Evolutionary conservation across 2,329 filamentous ascomycete genomes (phyloP), one percentile per base, ranked within the genome.

Genomic region (Tolypocladium inflatum): DNA sequence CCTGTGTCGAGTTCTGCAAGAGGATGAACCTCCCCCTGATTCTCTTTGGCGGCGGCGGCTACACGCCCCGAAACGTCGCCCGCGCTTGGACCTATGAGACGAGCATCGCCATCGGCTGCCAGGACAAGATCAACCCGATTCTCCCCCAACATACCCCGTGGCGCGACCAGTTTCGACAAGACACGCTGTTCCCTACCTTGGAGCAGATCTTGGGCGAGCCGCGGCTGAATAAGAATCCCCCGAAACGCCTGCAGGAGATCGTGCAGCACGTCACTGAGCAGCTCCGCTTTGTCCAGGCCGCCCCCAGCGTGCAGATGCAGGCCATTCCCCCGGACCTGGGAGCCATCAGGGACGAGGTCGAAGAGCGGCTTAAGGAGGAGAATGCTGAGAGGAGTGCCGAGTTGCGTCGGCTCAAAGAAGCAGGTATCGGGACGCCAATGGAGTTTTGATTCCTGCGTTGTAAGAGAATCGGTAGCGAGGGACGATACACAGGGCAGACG

Each of bases 71-170:
- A 63, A 99, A 99, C 68, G 94, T 99, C 8, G 94, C 94, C 48
- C 88, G 94, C 57, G 91, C 93, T 37, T 99, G 94, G 94, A 91
- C 92, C 30, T 93, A 96, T 74, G 94, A 99, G 76, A 99, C 94
- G 15, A 89, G 89, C 60, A 90, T 97, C 64, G 91, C 91, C 60
- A 89, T 95, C 62, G 86, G 87, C 64, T 86, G 85, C 58, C 80
- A 88, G 60, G 80, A 88, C 62, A 82, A 83, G 58, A 87, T 97
- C 62, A 76, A 80, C 69, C 82, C 88, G 21, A 81, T 84, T 15
- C 87, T 97, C 35, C 93, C 94, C 0, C 75, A 83, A 41, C 86
- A 95, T 66, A 85, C 93, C 9, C 90, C 91, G 0, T 95, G 93
- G 79, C 85, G 91, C 59, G 86, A 90, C 62, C 91, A 95, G 62